phyloP scores from a whole-genome alignment of 2,329 filamentous ascomycete genomes.

The Monosporascus sp. region DNA sequence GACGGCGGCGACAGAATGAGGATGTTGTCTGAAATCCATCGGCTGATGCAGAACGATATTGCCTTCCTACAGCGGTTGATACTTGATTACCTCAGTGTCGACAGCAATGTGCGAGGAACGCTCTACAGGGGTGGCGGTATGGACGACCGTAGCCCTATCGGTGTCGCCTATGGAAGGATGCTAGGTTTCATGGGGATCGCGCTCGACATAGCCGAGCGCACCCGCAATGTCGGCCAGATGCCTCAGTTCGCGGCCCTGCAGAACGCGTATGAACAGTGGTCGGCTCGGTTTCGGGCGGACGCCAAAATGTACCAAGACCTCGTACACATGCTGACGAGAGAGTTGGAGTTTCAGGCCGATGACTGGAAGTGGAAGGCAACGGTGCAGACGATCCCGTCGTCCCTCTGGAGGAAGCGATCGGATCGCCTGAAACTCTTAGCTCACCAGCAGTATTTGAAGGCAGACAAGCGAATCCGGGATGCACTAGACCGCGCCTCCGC shows the following conservation, averaged over 20 bases:
- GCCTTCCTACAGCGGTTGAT: slow-evolving; percentile 13
- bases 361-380: slow-evolving; percentile 10
- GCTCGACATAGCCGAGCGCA: rapidly evolving
- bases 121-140: not conserved
- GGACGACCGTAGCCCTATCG: not conserved
- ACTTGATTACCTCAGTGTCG: slow-evolving; percentile 11
- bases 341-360: not conserved
- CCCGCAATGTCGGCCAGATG: not conserved
- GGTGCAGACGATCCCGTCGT: slow-evolving; percentile 13
- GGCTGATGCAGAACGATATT: slow-evolving; percentile 8
- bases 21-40: not conserved
- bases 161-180: slow-evolving; percentile 1
- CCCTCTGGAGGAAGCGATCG: slow-evolving; percentile 8
- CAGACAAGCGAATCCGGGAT: slow-evolving; percentile 13
- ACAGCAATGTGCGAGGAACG: not conserved
- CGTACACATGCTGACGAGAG: slow-evolving; percentile 1
- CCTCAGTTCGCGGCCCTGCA: not conserved
- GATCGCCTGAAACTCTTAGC: slow-evolving; percentile 13
- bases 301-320: slow-evolving; percentile 4
- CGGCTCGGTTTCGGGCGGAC: not conserved
- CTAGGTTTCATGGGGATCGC: not conserved
- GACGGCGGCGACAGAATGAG: slow-evolving; percentile 13
- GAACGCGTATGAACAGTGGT: slow-evolving; percentile 8
- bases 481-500: slow-evolving; percentile 13
- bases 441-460: slow-evolving; percentile 11